Evolutionary conservation across 2,329 filamentous ascomycete genomes (phyloP).

Genomic region (Chrysoporthe puriensis): DNA sequence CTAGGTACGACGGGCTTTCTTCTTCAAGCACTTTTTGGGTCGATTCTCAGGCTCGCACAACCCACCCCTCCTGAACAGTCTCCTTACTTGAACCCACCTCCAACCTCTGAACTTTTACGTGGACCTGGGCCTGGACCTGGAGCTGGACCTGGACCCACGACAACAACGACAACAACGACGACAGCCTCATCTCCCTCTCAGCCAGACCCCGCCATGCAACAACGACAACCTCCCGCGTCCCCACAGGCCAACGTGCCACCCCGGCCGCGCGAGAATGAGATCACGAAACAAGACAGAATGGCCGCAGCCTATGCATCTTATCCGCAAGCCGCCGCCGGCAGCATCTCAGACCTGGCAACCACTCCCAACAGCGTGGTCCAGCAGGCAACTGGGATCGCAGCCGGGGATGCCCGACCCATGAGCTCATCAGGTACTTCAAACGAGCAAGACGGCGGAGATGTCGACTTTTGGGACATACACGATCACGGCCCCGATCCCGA

Average conservation of each 20-base stretch:
- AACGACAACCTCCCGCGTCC: constrained; percentile 18
- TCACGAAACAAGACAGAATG: constrained; percentile 12
- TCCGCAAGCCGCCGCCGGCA: constrained; percentile 19
- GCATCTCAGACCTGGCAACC: not conserved
- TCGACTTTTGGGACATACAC: constrained; percentile 22
- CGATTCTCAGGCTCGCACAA: constrained; percentile 68
- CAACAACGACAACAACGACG: constrained; percentile 9
- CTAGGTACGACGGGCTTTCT: constrained; percentile 85
- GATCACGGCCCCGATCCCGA: constrained; percentile 22
- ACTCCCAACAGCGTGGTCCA: constrained; percentile 16
- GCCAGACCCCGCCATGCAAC: not conserved
- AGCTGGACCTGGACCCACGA: not conserved
- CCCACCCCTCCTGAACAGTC: constrained; percentile 31
- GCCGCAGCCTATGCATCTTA: constrained; percentile 10
- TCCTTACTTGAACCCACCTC: constrained; percentile 25
- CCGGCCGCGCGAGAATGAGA: not conserved
- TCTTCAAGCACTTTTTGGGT: constrained; percentile 75
- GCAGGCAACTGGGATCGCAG: constrained; percentile 12
- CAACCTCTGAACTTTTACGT: not conserved
- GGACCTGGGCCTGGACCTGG: constrained; percentile 24
- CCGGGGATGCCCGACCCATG: constrained; percentile 7
- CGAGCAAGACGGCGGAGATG: constrained; percentile 7
- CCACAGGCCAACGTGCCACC: constrained; percentile 23
- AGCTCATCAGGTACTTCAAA: constrained; percentile 20
- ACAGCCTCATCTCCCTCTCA: constrained; percentile 18